These are phyloP conservation scores for Saprolegnia parasitica DNA, from an alignment of 352 stramenopile genomes.

Conservation along the genomic window DNA sequence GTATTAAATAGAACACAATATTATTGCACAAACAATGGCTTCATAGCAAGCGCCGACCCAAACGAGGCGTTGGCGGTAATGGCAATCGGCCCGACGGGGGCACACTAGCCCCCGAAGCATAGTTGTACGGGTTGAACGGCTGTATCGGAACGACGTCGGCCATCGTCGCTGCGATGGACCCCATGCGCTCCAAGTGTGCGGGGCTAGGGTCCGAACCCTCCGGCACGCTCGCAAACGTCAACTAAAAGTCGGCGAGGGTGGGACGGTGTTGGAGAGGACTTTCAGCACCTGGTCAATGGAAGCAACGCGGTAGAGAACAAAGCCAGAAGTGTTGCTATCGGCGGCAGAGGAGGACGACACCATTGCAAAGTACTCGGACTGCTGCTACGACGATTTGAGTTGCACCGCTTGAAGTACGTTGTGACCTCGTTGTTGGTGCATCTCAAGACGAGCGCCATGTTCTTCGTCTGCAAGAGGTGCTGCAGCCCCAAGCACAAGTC, in stretches of 20 bases:
- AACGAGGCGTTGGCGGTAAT: neutral
- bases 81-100: neutral
- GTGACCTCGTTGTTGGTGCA: neutral
- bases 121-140: constrained; percentile 38
- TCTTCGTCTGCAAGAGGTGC: neutral
- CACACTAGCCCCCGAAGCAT: constrained; percentile 26
- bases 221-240: too few relatives aligned
- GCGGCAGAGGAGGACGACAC: neutral
- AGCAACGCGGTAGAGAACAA: constrained; percentile 39
- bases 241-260: too few relatives aligned
- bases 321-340: neutral
- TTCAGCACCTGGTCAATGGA: constrained; percentile 36
- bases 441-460: neutral
- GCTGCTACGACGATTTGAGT: neutral
- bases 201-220: too few relatives aligned
- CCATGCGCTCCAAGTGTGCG: neutral
- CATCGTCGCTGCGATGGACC: neutral
- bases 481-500: neutral
- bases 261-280: too few relatives aligned
- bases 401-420: neutral
- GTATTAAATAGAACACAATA: constrained; percentile 23
- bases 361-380: constrained; percentile 15
- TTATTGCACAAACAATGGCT: neutral
- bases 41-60: neutral
- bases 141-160: constrained; percentile 26